Conservation (phyloP, 108 stramenopile genomes). For the Cyclotella distinguenda region DNA sequence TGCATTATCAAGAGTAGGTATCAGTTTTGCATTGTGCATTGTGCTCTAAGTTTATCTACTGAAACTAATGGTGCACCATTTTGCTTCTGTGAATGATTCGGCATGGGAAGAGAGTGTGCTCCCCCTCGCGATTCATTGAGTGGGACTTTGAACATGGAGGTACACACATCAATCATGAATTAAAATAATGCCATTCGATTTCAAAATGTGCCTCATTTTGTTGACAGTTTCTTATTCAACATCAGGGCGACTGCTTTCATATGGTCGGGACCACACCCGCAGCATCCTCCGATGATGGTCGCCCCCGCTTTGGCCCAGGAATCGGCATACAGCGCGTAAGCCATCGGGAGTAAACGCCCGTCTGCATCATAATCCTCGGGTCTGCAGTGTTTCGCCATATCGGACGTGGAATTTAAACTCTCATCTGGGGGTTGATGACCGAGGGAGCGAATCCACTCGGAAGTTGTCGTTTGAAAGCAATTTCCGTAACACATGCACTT, state of each 20-base stretch:
- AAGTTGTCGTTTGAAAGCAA: conserved; percentile 47
- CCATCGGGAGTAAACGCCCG: conserved; percentile 20
- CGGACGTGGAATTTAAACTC: neutral
- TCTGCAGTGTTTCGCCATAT: neutral
- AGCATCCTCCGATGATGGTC: conserved; percentile 42
- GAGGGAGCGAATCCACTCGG: conserved; percentile 43
- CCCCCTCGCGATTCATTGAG: neutral
- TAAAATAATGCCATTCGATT: neutral
- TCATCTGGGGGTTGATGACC: conserved; percentile 1
- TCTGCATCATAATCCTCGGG: conserved; percentile 31
- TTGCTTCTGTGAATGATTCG: too few species aligned
- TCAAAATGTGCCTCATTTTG: too few species aligned
- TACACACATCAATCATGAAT: neutral
- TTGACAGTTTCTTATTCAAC: too few species aligned
- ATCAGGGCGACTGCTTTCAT: conserved; percentile 27
- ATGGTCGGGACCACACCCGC: conserved; percentile 38
- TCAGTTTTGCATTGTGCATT: conserved; percentile 11
- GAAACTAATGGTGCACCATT: too few species aligned
- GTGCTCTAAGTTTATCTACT: neutral
- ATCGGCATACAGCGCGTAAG: conserved; percentile 25
- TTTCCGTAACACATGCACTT: conserved; percentile 40
- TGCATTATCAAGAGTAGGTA: conserved; percentile 16
- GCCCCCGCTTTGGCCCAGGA: conserved; percentile 32
- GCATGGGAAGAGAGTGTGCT: too few species aligned
- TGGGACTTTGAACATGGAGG: neutral